A percentile compares a stretch with the other conserved stretches of the same genome.
Conservation (phyloP, 23 red algal species). For the Porphyridium purpureum region DNA sequence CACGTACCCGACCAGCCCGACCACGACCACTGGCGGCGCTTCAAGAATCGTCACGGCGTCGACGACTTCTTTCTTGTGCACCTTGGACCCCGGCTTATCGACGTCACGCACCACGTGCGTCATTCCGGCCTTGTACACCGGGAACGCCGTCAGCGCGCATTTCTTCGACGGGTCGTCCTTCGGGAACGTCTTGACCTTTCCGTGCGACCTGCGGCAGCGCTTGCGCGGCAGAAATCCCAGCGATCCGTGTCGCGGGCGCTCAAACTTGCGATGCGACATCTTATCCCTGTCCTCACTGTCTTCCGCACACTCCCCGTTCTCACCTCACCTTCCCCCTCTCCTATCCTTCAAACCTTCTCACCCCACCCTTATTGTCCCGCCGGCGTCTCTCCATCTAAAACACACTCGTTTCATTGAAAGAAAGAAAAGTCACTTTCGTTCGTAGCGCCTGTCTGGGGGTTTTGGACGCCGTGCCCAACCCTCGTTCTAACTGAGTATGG, state of each 20-base stretch:
- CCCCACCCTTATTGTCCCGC: neutral
- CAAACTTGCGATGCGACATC: conserved; percentile 99
- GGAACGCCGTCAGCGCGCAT: conserved; percentile 82
- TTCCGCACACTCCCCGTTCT: neutral
- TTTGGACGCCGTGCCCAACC: too few species aligned
- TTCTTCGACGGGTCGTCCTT: conserved; percentile 90
- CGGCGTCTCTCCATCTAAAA: too few species aligned
- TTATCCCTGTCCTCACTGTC: neutral
- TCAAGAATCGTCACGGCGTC: conserved; percentile 89
- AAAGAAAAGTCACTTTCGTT: too few species aligned
- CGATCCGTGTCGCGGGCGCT: conserved; percentile 84
- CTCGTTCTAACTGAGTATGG: too few species aligned
- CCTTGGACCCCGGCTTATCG: conserved; percentile 91
- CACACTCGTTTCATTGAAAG: too few species aligned
- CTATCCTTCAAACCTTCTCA: neutral
- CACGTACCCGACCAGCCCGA: conserved; percentile 86
- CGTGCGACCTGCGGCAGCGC: conserved; percentile 55
- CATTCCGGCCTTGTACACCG: conserved; percentile 92
- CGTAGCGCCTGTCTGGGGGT: too few species aligned
- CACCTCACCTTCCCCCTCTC: neutral
- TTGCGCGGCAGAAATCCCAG: conserved; percentile 82
- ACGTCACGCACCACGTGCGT: conserved; percentile 95
- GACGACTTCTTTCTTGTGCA: conserved; percentile 96
- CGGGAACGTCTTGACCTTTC: conserved; percentile 86
- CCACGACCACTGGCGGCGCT: conserved; percentile 76